These are phyloP conservation scores for Pezicula carpinea DNA, from an alignment of 2,329 filamentous ascomycete genomes.

Conservation along the genomic window DNA sequence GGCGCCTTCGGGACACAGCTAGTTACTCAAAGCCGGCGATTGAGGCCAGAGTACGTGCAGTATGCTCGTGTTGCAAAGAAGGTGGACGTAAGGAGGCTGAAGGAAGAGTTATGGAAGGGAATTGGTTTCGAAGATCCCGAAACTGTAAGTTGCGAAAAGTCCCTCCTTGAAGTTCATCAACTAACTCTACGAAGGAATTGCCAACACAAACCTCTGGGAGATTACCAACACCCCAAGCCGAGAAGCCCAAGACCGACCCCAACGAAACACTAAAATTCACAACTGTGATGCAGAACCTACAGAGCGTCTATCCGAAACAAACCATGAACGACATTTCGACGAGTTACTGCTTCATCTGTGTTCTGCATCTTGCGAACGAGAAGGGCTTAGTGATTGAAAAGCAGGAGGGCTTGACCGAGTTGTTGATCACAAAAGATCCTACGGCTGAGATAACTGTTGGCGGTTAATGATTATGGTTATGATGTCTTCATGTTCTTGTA, in stretches of 20 bases:
- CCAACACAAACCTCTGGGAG: slow-evolving; percentile 21
- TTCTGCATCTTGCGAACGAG: slow-evolving; percentile 72
- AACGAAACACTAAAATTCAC: slow-evolving; percentile 73
- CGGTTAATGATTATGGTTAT: slow-evolving; percentile 9
- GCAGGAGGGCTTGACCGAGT: slow-evolving; percentile 46
- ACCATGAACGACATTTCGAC: slow-evolving; percentile 94
- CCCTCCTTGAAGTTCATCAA: background rate
- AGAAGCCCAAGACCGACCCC: slow-evolving; percentile 26
- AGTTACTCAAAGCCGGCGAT: slow-evolving; percentile 58
- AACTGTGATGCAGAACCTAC: slow-evolving; percentile 82
- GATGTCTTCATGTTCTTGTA: background rate
- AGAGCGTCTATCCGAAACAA: slow-evolving; percentile 78
- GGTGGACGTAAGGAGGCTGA: slow-evolving; percentile 63
- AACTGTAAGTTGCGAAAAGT: slow-evolving; percentile 34
- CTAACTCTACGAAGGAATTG: slow-evolving; percentile 17
- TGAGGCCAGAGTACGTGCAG: slow-evolving; percentile 65
- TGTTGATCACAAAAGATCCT: slow-evolving; percentile 59
- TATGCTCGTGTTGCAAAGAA: slow-evolving; percentile 68
- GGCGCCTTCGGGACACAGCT: slow-evolving; percentile 59
- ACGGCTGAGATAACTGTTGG: slow-evolving; percentile 48
- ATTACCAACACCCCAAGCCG: slow-evolving; percentile 32
- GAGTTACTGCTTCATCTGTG: slow-evolving; percentile 83
- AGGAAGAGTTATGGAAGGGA: slow-evolving; percentile 67
- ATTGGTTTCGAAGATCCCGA: slow-evolving; percentile 52
- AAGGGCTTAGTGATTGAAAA: slow-evolving; percentile 62